Evolutionary conservation across 139 green algal species (phyloP), one percentile per base, ranked within the genome.

Genomic region (Tetraselmis striata): DNA sequence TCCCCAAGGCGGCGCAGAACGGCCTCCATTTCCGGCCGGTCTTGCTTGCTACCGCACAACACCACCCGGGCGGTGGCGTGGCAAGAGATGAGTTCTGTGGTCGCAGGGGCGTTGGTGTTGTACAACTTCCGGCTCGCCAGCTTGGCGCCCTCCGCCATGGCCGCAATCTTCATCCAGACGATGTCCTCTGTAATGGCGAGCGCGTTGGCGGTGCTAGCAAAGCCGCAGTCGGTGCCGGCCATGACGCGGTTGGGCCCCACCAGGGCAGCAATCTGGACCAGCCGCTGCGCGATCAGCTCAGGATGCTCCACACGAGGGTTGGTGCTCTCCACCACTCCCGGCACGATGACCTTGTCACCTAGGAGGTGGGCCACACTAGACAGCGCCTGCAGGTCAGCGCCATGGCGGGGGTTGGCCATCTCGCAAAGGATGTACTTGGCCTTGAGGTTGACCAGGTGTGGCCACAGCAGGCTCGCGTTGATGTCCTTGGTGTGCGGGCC

Each of bases 151-250:
- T 29, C 75, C 23, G 5, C 75, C 75, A 78, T 5, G 5, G 28
- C 28, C 23, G 27, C 28, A 5, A 78, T 28, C 28, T 78, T 78
- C 75, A 78, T 22, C 75, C 75, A 78, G 5, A 18, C 75, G 11
- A 78, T 30, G 75, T 78, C 75, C 5, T 5, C 75, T 18, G 27
- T 29, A 30, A 78, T 78, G 5, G 27, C 75, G 27, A 18, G 5
- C 5, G 75, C 27, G 5, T 22, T 23, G 27, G 75, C 75, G 27
- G 75, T 78, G 75, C 5, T 29, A 18, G 75, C 75, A 30, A 78
- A 78, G 27, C 75, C 75, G 23, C 75, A 78, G 75, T 78, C 75
- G 27, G 75, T 78, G 75, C 75, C 27, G 5, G 75, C 75, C 75
- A 78, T 30, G 5, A 78, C 18, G 18, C 75, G 75, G 23, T 29